Base-by-base conservation (phyloP, 2,329 filamentous ascomycete genomes). In the Ophiostoma populinum region DNA sequence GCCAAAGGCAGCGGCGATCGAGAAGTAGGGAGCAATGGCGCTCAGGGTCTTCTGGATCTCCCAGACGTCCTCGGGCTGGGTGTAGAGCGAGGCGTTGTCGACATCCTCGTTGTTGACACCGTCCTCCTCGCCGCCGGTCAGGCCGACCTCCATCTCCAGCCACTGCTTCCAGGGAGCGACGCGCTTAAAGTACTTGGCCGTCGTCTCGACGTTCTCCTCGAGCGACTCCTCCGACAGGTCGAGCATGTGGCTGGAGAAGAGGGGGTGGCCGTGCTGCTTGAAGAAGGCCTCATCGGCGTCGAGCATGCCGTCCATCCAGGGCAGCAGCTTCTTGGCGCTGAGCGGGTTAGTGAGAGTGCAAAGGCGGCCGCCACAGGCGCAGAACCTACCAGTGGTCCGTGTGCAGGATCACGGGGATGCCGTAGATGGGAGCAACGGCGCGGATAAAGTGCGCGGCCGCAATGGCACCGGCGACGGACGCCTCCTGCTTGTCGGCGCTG, bases 151-250 rank as follows among this genome's bases (percentile, higher is more conserved):
- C 87, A 95, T 98, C 74, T 98, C 90, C 48, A 98, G 75, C 83
- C 83, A 95, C 63, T 94, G 85, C 72, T 92, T 93, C 82, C 94
- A 83, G 50, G 86, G 85, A 33, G 85, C 83, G 55, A 80, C 82
- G 49, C 87, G 80, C 75, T 93, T 78, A 45, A 95, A 73, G 70
- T 98, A 94, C 58, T 77, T 73, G 55, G 80, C 81, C 42, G 87
- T 95, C 55, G 82, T 94, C 55, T 78, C 57, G 52, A 98, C 79
- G 74, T 98, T 95, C 63, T 70, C 83, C 42, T 90, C 72, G 46
- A 93, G 80, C 26, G 72, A 55, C 68, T 95, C 87, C 67, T 94
- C 90, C 18, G 80, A 90, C 51, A 94, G 65, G 61, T 98, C 90
- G 54, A 95, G 93, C 90, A 98, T 98, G 76, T 98, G 90, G 49